Conservation (phyloP, 1,284 basidiomycete genomes). For the Sanghuangporus baumii region DNA sequence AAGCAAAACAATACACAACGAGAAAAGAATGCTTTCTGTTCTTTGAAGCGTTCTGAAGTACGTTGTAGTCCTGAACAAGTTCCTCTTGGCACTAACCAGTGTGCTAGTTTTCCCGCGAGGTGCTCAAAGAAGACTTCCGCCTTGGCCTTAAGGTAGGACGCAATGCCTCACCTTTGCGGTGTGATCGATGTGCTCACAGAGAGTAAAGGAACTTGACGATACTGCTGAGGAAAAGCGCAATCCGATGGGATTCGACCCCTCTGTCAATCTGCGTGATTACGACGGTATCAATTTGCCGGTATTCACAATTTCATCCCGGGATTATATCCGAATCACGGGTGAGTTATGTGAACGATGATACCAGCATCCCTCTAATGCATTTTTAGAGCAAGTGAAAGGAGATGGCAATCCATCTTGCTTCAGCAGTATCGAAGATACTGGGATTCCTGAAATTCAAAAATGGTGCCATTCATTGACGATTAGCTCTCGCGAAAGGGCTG, state of each 20-base stretch:
- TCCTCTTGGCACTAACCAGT: neutral
- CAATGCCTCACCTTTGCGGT: slow-evolving; percentile 29
- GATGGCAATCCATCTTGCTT: slow-evolving; percentile 56
- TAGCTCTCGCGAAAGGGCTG: slow-evolving; percentile 48
- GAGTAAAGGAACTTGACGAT: slow-evolving; percentile 29
- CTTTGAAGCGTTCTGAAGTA: slow-evolving; percentile 51
- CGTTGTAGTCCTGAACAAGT: slow-evolving; percentile 9
- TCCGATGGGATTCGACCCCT: slow-evolving; percentile 49
- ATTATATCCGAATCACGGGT: slow-evolving; percentile 53
- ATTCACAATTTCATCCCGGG: slow-evolving; percentile 55
- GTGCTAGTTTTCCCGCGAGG: slow-evolving; percentile 45
- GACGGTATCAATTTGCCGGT: slow-evolving; percentile 53
- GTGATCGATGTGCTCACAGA: neutral
- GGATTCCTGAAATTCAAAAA: slow-evolving; percentile 48
- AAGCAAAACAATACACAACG: slow-evolving; percentile 40
- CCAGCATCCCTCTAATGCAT: neutral
- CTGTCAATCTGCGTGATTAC: slow-evolving; percentile 48
- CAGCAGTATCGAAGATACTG: slow-evolving; percentile 46
- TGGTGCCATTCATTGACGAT: slow-evolving; percentile 56
- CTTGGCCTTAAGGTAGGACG: slow-evolving; percentile 52
- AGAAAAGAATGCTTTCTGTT: slow-evolving; percentile 59
- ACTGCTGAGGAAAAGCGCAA: slow-evolving; percentile 51
- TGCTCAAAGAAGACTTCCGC: slow-evolving; percentile 56
- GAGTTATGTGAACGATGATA: slow-evolving; percentile 14
- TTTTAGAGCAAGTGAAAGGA: slow-evolving; percentile 42